A percentile compares a stretch with the other conserved stretches of the same genome.
Conservation (phyloP, 2,329 filamentous ascomycete genomes). For the Pyricularia pennisetigena region DNA sequence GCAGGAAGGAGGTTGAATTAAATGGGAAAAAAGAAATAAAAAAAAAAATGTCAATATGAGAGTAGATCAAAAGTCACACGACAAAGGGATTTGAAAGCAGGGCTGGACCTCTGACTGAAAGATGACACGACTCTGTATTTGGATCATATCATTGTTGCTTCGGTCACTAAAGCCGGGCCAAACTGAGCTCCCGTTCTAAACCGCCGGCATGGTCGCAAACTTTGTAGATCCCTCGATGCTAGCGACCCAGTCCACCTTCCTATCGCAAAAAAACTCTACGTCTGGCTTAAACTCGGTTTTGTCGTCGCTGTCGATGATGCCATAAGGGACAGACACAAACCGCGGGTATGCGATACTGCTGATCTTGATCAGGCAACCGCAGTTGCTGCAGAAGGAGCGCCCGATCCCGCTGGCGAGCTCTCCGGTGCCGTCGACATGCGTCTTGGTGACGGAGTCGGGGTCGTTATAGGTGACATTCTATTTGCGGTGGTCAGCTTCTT, state of each 20-base stretch:
- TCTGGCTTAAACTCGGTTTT: neutral
- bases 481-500: neutral
- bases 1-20: neutral
- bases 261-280: neutral
- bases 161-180: neutral
- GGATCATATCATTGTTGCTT: neutral
- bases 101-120: neutral
- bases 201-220: neutral
- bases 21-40: neutral
- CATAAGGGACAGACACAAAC: neutral
- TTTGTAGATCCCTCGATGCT: neutral
- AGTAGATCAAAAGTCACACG: neutral
- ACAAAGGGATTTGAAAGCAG: neutral
- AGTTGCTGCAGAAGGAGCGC: slow-evolving; percentile 14
- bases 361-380: slow-evolving; percentile 9
- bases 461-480: slow-evolving; percentile 13
- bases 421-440: slow-evolving; percentile 10
- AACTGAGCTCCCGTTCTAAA: neutral
- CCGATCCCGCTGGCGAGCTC: slow-evolving; percentile 11
- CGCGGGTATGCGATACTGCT: neutral
- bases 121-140: neutral
- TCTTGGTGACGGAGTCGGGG: slow-evolving; percentile 9
- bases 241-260: neutral
- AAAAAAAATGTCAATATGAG: neutral
- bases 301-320: neutral